These are phyloP conservation scores for Pyrenophora teres DNA, from an alignment of 2,329 filamentous ascomycete species.

Conservation along the genomic window DNA sequence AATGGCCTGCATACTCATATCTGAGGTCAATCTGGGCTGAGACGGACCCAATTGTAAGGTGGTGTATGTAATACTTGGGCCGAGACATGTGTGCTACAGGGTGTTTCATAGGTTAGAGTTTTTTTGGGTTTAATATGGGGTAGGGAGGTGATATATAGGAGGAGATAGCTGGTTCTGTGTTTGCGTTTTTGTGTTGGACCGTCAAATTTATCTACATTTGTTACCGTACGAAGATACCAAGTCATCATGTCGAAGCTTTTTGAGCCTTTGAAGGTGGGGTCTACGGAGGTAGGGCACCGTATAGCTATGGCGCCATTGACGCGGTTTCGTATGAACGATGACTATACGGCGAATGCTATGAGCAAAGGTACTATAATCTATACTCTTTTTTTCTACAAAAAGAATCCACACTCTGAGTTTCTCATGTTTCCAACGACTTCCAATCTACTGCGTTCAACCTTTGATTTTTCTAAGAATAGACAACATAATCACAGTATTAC, in stretches of 20 bases:
- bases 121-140: too few relatives aligned
- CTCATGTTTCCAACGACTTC: too few relatives aligned
- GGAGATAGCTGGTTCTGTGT: too few relatives aligned
- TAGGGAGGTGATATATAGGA: too few relatives aligned
- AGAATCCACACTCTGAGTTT: too few relatives aligned
- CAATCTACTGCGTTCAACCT: too few relatives aligned
- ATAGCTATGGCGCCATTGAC: slow-evolving; percentile 45
- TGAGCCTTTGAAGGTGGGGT: slow-evolving; percentile 39
- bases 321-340: slow-evolving; percentile 48
- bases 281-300: slow-evolving; percentile 34
- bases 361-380: slow-evolving; percentile 6
- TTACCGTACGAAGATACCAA: background rate
- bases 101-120: too few relatives aligned
- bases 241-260: slow-evolving; percentile 37
- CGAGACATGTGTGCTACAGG: background rate
- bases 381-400: background rate
- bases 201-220: too few relatives aligned
- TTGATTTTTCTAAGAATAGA: too few relatives aligned
- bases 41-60: background rate
- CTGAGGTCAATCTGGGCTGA: background rate
- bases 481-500: too few relatives aligned
- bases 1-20: slow-evolving; percentile 5
- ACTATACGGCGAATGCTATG: slow-evolving; percentile 49
- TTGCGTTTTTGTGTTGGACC: too few relatives aligned
- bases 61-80: background rate